Evolutionary conservation across 2,329 filamentous ascomycete species (phyloP).

Genomic region (Calcarisporium arbuscula): DNA sequence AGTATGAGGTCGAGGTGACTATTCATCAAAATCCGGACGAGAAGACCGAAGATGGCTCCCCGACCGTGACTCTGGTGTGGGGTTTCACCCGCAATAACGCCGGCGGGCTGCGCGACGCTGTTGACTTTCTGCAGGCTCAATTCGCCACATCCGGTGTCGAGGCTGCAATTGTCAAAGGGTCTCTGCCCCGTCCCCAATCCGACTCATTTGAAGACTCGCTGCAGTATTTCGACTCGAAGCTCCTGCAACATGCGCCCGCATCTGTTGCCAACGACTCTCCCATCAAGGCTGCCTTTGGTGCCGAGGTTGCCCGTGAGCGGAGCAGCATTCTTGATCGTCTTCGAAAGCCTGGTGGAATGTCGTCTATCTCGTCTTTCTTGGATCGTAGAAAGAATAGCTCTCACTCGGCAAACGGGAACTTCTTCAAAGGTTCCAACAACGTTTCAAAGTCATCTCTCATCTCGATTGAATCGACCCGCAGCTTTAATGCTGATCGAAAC

Average conservation of each 20-base stretch:
- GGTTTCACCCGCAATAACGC: conserved; percentile 96
- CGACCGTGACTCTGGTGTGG: conserved; percentile 61
- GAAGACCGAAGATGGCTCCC: conserved; percentile 48
- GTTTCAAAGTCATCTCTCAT: conserved; percentile 93
- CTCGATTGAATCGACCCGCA: conserved; percentile 91
- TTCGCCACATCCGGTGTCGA: conserved; percentile 89
- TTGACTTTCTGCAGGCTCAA: conserved; percentile 84
- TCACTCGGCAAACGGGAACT: conserved; percentile 70
- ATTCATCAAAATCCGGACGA: conserved; percentile 60
- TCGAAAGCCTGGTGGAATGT: conserved; percentile 90
- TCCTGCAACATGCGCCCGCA: conserved; percentile 85
- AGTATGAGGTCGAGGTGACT: conserved; percentile 85
- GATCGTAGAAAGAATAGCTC: conserved; percentile 92
- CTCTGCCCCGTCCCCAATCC: conserved; percentile 96
- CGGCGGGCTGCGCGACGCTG: conserved; percentile 88
- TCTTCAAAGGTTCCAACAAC: conserved; percentile 90
- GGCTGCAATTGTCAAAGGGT: conserved; percentile 77
- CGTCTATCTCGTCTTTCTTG: conserved; percentile 91
- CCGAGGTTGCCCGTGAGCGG: conserved; percentile 72
- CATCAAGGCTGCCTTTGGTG: conserved; percentile 75
- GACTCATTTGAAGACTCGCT: conserved; percentile 97
- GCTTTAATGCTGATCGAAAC: conserved; percentile 84
- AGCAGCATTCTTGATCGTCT: conserved; percentile 86
- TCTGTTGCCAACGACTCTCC: conserved; percentile 80
- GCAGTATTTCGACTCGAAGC: conserved; percentile 94